Evolutionary conservation across 345 rosid species (phyloP), one percentile per base, ranked within the genome.

Genomic region (Arabis alpina): DNA sequence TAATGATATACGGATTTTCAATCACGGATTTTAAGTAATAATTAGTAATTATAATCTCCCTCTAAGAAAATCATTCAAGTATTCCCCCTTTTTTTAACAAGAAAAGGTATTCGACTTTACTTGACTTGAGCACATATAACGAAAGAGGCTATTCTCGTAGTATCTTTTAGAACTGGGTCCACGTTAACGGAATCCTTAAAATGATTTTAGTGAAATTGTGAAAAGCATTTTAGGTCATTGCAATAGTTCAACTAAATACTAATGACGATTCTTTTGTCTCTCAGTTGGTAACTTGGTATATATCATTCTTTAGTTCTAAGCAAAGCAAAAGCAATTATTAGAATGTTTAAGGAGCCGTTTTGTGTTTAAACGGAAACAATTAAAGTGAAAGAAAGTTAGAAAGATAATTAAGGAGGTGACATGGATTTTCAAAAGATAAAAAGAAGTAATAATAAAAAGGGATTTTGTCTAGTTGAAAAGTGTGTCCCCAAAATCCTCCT

Each of bases 391-490:
- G 49, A 70, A 73, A 48, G 65, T 49, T 28, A 10, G 45, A 55
- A 64, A 72, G 51, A 54, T 7, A 37, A 16, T 1, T 27, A 48
- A 73, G 66, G 66, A 73, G 47, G 66, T 58, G 78, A 74, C 68
- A 67, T 51, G 49, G 41, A 44, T 43, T 74, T 66, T 66, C 73
- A 67, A 66, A 74, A 51, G 78, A 66, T 60, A 62, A 16, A 61
- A 68, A 66, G 64, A 68, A 37, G 74, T 61, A 75, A 75, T 75
- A 67, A 75, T 75, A 68, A 75, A 68, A 75, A 68, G 70, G 27
- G 74, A 37, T 13, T 68, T 68, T 75, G 78, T 75, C 78, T 68
- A 68, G 74, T 68, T 75, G 78, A 75, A 75, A 75, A 53, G 66
- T 73, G 65, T 41, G 72, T 41, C 72, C 60, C 77, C 61, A 52